Evolutionary conservation across 2,329 filamentous ascomycete genomes (phyloP), one percentile per base, ranked within the genome.

Genomic region (Sclerotinia borealis): DNA sequence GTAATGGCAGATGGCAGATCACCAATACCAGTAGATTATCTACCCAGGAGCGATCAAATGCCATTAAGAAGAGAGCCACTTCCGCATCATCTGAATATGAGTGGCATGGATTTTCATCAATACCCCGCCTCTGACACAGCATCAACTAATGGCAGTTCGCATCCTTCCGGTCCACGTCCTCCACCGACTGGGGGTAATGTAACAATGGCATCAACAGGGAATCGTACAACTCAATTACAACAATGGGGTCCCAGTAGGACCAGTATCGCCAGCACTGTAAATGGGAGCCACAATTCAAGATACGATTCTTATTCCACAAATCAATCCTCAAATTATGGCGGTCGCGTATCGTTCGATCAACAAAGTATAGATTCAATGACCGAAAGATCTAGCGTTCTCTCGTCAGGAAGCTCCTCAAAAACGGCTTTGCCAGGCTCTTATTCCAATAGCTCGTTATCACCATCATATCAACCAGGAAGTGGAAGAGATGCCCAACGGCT

Each of bases 81-180:
- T 64, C 91, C 92, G 36, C 90, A 95, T 76, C 91, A 96, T 72
- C 78, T 96, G 61, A 93, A 92, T 75, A 93, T 92, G 77, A 82
- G 81, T 68, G 85, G 85, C 55, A 79, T 80, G 70, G 93, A 97
- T 76, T 96, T 87, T 74, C 92, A 96, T 78, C 93, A 96, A 73
- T 96, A 97, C 75, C 92, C 92, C 48, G 83, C 83, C 59, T 86
- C 90, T 74, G 87, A 89, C 68, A 79, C 84, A 36, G 77, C 82
- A 56, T 74, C 78, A 45, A 77, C 79, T 64, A 80, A 78, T 69
- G 74, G 79, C 55, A 79, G 79, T 64, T 79, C 83, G 45, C 85
- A 88, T 71, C 79, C 83, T 49, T 83, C 84, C 10, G 85, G 85
- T 13, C 82, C 85, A 63, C 81, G 87, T 67, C 85, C 84, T 43